A percentile compares a stretch with the other conserved stretches of the same genome.
Conservation (phyloP, 768 basidiomycete genomes). For the Tulasnella sp. region DNA sequence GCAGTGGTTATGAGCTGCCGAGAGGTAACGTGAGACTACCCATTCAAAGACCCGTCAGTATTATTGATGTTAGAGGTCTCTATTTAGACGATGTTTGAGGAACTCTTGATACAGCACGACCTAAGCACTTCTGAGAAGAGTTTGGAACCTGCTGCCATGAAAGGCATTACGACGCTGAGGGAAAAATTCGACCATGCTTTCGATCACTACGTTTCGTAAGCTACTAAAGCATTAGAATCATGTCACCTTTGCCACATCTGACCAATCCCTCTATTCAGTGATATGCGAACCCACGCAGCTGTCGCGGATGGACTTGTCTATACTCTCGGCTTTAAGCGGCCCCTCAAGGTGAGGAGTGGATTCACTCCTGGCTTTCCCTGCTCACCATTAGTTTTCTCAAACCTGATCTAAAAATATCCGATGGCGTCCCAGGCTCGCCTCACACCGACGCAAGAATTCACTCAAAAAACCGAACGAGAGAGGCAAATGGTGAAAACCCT, state of each 20-base stretch:
- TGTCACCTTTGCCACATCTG: too few species aligned
- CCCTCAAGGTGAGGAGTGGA: neutral
- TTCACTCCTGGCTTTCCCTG: too few species aligned
- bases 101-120: conserved; percentile 1
- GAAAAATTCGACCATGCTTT: conserved; percentile 9
- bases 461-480: too few species aligned
- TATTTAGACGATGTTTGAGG: conserved; percentile 7
- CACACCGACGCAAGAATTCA: too few species aligned
- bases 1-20: neutral
- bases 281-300: neutral
- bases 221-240: too few species aligned
- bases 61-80: neutral
- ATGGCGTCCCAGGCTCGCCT: too few species aligned
- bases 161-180: neutral
- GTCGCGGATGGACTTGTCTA: conserved; percentile 9
- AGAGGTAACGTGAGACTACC: conserved; percentile 2
- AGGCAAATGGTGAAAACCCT: too few species aligned
- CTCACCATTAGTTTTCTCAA: too few species aligned
- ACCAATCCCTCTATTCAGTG: neutral
- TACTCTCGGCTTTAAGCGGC: conserved; percentile 4
- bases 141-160: neutral
- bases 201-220: conserved; percentile 12
- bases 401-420: too few species aligned
- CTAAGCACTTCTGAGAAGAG: neutral
- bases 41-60: neutral